Evolutionary conservation across 306 rosid genomes (phyloP).

Genomic region (Heteromeles arbutifolia): DNA sequence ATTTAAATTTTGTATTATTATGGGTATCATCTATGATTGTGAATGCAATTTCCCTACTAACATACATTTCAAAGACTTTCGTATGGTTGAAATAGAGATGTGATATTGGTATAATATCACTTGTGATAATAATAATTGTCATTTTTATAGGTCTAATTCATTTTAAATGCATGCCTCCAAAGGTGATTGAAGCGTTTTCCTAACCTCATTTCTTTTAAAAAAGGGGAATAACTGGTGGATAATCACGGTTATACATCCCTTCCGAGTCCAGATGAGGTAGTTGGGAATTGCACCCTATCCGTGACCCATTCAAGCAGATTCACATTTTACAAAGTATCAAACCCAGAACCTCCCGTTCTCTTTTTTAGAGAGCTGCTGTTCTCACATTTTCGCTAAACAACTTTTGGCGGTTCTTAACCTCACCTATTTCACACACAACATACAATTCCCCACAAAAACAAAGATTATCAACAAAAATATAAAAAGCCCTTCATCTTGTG

Average conservation of each 20-base stretch:
- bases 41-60: neutral
- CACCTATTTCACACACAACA: conserved; percentile 10
- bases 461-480: neutral
- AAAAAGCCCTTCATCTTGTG: conserved; percentile 4
- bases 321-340: too few species aligned
- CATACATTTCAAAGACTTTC: neutral
- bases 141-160: neutral
- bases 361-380: too few species aligned
- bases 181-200: conserved; percentile 16
- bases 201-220: neutral
- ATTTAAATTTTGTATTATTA: neutral
- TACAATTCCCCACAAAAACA: neutral
- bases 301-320: rapidly evolving
- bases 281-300: too few species aligned
- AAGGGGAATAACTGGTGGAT: too few species aligned
- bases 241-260: too few species aligned
- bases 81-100: neutral
- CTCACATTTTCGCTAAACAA: too few species aligned
- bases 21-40: neutral
- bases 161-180: conserved; percentile 5
- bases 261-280: rapidly evolving
- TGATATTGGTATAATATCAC: neutral
- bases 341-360: too few species aligned
- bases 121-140: neutral
- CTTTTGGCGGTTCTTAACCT: neutral